Base-by-base conservation (phyloP, 106 monocot species). In the Dioscorea dumetorum region DNA sequence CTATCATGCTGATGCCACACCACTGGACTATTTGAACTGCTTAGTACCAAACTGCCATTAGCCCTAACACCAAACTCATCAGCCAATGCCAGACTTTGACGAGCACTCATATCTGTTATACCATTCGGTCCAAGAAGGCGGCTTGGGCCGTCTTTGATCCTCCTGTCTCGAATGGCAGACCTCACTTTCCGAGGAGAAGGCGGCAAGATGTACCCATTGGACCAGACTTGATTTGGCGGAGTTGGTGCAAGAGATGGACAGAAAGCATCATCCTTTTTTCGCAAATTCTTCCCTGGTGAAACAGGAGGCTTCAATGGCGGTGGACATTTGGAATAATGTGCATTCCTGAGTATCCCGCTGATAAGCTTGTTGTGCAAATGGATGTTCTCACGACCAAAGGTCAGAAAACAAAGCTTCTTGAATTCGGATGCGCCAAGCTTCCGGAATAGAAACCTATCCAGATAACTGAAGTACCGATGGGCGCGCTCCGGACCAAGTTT, bases 301-400 rank as follows among this genome's bases (percentile, higher is more conserved):
- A 21, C 31, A 1, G 12, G 12, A 17, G 50, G 71, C 50, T 65
- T 68, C 19, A 16, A 8, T 7, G 72, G 71, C 0, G 68, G 79
- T 18, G 79, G 78, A 20, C 57, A 24, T 57, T 77, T 82, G 6
- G 73, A 79, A 24, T 49, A 65, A 16, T 19, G 71, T 12, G 82
- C 86, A 71, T 86, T 86, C 59, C 64, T 76, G 60, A 86, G 70
- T 24, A 86, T 76, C 0, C 79, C 72, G 4, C 63, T 23, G 54
- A 86, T 69, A 31, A 86, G 71, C 54, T 73, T 53, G 63, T 86
- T 86, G 64, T 86, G 82, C 24, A 86, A 63, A 5, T 31, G 67
- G 57, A 82, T 57, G 51, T 77, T 82, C 53, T 79, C 86, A 24
- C 64, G 61, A 2, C 82, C 82, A n/a, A 86, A 72, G 20, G 35